Conservation (phyloP, 331 rosid genomes). For the Rhamnella rubrinervis region DNA sequence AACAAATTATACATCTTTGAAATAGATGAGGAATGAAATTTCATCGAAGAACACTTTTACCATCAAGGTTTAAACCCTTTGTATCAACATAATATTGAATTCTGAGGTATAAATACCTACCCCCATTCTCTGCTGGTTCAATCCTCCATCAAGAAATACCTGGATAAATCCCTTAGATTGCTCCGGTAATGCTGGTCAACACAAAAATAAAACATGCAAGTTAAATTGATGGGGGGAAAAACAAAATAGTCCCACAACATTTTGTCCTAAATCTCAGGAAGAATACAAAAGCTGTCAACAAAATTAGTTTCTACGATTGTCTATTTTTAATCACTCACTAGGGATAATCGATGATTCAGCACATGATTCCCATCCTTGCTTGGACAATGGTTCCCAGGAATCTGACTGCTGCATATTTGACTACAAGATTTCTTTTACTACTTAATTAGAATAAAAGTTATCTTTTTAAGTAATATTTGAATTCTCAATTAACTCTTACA, state of each 20-base stretch:
- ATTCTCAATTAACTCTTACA: constrained; percentile 49
- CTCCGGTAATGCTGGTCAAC: constrained; percentile 59
- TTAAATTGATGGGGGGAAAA: neutral
- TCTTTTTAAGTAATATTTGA: constrained; percentile 18
- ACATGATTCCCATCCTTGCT: constrained; percentile 63
- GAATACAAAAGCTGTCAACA: neutral
- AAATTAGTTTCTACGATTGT: neutral
- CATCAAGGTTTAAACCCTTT: neutral
- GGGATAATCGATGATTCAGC: constrained; percentile 44
- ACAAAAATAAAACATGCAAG: constrained; percentile 18
- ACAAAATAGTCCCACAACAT: neutral
- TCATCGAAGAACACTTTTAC: neutral
- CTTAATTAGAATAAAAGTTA: constrained; percentile 7
- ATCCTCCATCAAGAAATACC: constrained; percentile 90
- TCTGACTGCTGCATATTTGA: constrained; percentile 53
- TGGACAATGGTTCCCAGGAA: constrained; percentile 61
- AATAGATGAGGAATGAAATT: constrained; percentile 1
- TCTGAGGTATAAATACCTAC: constrained; percentile 38
- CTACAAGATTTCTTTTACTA: constrained; percentile 30
- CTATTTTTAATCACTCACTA: constrained; percentile 44
- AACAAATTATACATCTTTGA: constrained; percentile 3
- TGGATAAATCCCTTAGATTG: constrained; percentile 77
- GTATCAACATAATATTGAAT: neutral
- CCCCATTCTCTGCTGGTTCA: constrained; percentile 99
- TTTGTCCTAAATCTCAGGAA: neutral